Evolutionary conservation across 2,329 filamentous ascomycete species (phyloP).

Genomic region (Trichoderma arundinaceum): DNA sequence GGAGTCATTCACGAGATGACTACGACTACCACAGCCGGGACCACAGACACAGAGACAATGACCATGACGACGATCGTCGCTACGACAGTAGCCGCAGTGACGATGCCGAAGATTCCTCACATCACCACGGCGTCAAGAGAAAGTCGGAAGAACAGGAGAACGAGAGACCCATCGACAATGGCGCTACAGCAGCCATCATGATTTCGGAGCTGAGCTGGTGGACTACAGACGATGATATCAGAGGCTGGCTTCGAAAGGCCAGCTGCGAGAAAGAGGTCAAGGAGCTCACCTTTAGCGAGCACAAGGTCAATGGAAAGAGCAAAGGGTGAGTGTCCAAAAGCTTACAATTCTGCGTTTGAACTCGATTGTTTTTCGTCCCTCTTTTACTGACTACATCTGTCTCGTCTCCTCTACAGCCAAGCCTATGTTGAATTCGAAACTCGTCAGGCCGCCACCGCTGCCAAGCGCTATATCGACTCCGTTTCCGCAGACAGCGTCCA

Average conservation of each 20-base stretch:
- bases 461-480: constrained; percentile 80
- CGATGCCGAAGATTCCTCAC: constrained; percentile 36
- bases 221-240: constrained; percentile 93
- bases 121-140: constrained; percentile 61
- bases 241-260: constrained; percentile 82
- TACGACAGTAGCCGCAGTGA: constrained; percentile 37
- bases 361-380: background rate
- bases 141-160: constrained; percentile 60
- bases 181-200: constrained; percentile 73
- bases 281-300: constrained; percentile 95
- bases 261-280: constrained; percentile 82
- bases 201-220: constrained; percentile 95
- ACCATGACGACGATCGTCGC: constrained; percentile 44
- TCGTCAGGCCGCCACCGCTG: constrained; percentile 81
- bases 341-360: background rate
- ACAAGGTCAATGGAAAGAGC: constrained; percentile 98
- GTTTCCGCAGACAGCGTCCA: constrained; percentile 58
- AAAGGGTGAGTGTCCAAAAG: constrained; percentile 72
- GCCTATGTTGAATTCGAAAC: constrained; percentile 86
- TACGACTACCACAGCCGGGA: constrained; percentile 43
- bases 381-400: constrained; percentile 31
- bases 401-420: constrained; percentile 53
- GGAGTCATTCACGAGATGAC: constrained; percentile 35
- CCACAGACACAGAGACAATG: constrained; percentile 40
- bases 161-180: constrained; percentile 63